phyloP scores from a whole-genome alignment of 1,284 basidiomycete species.

The Irpex rosettiformis region DNA sequence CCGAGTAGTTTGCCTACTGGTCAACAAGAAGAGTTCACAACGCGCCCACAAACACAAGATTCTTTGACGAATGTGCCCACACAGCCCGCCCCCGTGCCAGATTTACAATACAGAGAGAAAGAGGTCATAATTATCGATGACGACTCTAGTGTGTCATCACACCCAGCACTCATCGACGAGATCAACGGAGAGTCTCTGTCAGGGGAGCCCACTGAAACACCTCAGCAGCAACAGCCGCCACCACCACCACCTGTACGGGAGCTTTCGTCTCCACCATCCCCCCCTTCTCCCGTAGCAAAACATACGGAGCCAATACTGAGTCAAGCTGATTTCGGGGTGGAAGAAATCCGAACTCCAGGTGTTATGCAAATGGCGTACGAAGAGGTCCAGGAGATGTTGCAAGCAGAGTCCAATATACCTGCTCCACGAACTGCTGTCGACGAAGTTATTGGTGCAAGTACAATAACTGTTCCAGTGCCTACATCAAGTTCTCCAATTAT shows the following conservation, averaged over 20 bases:
- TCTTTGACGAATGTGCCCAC: neutral
- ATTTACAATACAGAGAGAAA: neutral
- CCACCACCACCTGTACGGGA: neutral
- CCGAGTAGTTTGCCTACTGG: neutral
- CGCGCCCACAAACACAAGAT: neutral
- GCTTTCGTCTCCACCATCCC: neutral
- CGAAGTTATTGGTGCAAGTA: neutral
- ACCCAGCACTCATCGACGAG: neutral
- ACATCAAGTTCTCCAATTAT: neutral
- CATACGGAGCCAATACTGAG: neutral
- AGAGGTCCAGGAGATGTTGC: conserved; percentile 2
- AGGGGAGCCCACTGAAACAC: neutral
- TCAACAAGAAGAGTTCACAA: neutral
- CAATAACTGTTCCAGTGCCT: neutral
- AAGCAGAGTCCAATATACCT: no score
- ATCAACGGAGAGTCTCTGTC: neutral
- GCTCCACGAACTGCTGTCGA: neutral
- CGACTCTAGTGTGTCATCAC: neutral
- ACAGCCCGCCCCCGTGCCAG: neutral
- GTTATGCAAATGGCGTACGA: conserved; percentile 13
- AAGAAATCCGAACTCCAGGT: conserved; percentile 17
- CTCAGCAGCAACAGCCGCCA: neutral
- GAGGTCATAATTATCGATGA: neutral
- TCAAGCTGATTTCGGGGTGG: neutral
- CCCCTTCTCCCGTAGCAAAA: neutral